Evolutionary conservation across 352 stramenopile species (phyloP).

Genomic region (Pilasporangium apinafurcum): DNA sequence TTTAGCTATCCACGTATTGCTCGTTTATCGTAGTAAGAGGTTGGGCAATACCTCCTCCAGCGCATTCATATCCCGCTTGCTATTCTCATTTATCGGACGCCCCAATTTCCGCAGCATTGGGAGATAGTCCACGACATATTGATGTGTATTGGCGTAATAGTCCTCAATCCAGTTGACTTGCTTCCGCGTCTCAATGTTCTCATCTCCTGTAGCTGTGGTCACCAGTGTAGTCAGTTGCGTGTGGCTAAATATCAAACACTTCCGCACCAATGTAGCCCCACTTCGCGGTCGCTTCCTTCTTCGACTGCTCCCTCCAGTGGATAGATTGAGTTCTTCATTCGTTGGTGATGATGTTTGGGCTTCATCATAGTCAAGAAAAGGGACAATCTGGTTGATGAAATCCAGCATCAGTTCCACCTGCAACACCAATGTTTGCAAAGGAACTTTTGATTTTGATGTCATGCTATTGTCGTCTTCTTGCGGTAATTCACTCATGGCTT

Average conservation of each 20-base stretch:
- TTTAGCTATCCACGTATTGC: no score
- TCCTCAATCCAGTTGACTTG: neutral
- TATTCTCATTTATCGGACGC: slow-evolving; percentile 12
- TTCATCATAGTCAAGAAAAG: slow-evolving; percentile 26
- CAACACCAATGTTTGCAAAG: slow-evolving; percentile 1
- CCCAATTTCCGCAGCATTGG: slow-evolving; percentile 6
- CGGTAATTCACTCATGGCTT: slow-evolving; percentile 12
- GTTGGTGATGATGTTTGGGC: slow-evolving; percentile 1
- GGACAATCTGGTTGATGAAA: slow-evolving; percentile 40
- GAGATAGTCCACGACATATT: slow-evolving; percentile 4
- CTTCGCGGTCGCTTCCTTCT: slow-evolving; percentile 21
- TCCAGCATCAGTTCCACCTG: slow-evolving; percentile 60
- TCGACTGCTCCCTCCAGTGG: no score
- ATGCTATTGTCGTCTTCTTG: neutral
- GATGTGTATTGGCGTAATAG: slow-evolving; percentile 4
- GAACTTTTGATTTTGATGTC: neutral
- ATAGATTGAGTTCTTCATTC: no score
- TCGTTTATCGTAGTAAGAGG: neutral
- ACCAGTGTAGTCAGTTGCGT: slow-evolving; percentile 2
- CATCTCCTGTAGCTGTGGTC: neutral
- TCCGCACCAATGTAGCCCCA: slow-evolving; percentile 27
- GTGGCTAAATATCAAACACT: slow-evolving; percentile 21
- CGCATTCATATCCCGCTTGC: slow-evolving; percentile 12
- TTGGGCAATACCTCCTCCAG: slow-evolving; percentile 17
- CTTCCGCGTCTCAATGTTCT: neutral